Evolutionary conservation across 768 basidiomycete species (phyloP), one percentile per base, ranked within the genome.

Genomic region (Lactarius pseudohatsudake): DNA sequence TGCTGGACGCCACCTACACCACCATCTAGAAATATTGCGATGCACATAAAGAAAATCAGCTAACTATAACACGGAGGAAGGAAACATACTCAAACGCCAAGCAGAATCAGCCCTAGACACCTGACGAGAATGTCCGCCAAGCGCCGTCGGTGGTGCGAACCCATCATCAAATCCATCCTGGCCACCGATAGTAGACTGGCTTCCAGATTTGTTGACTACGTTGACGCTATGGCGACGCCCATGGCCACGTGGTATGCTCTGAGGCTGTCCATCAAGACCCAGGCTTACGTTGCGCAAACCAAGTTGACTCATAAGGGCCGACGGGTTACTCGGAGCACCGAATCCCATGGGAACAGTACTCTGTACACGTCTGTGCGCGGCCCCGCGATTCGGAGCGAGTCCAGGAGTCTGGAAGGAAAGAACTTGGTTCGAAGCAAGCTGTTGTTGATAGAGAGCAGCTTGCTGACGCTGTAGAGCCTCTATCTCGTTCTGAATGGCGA

Each of bases 181-280:
- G 58, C 84, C 80, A 20, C 82, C 82, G 4, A 79, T 72, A 55
- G 77, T 77, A 22, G 69, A 77, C 72, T 87, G 86, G 59, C 80
- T 78, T 56, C 75, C 76, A 18, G 85, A 73, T 75, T 94, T 94
- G 76, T 91, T 92, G 67, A 94, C 86, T 40, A 96, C 92, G 72
- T 95, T 96, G 69, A 96, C 94, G 69, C 92, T 94, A 76, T 95
- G 92, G 64, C 94, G 82, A 55, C 94, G 84, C 45, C 92, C 94
- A 74, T 96, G 94, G 30, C 91, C 91, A 66, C 91, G 87, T 58
- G 91, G 90, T 57, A 91, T 77, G 53, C 85, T 85, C 71, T 85
- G 81, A 47, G 83, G 75, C 72, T 89, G 88, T 15, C 83, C 84
- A 72, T 91, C 90, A 45, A 89, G 78, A 2, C 79, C 86, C 47